phyloP scores from a whole-genome alignment of 2,329 filamentous ascomycete species.

The Scytalidium sp. region DNA sequence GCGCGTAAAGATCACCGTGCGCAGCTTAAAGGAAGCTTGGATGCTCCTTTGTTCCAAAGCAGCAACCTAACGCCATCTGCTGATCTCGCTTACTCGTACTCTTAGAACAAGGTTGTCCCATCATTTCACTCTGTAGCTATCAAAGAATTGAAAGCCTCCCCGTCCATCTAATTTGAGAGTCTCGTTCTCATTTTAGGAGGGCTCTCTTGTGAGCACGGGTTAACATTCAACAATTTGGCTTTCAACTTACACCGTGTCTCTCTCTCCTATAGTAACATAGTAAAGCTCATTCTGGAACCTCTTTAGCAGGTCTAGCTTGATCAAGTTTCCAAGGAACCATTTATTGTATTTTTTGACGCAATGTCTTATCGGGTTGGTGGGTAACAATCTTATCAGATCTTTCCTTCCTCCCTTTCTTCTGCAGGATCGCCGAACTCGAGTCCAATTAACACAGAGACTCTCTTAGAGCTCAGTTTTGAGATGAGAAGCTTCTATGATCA shows the following conservation, averaged over 20 bases:
- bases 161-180: too few relatives aligned
- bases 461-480: slow-evolving; percentile 1
- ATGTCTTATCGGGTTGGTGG: slow-evolving; percentile 32
- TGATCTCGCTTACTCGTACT: not conserved
- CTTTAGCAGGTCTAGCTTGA: not conserved
- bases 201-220: too few relatives aligned
- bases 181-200: too few relatives aligned
- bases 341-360: slow-evolving; percentile 6
- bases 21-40: too few relatives aligned
- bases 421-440: slow-evolving; percentile 42
- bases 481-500: not conserved
- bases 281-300: not conserved
- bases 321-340: not conserved
- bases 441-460: not conserved
- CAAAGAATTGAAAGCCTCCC: not conserved
- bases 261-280: too few relatives aligned
- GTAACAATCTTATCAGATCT: slow-evolving; percentile 7
- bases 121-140: not conserved
- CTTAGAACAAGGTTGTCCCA: not conserved
- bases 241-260: too few relatives aligned
- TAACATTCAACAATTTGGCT: too few relatives aligned
- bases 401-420: slow-evolving; percentile 10
- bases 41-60: not conserved
- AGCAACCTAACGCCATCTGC: not conserved
- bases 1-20: too few relatives aligned